Conservation (phyloP, 805 yeast species). For the Kazachstania psychrophila region DNA sequence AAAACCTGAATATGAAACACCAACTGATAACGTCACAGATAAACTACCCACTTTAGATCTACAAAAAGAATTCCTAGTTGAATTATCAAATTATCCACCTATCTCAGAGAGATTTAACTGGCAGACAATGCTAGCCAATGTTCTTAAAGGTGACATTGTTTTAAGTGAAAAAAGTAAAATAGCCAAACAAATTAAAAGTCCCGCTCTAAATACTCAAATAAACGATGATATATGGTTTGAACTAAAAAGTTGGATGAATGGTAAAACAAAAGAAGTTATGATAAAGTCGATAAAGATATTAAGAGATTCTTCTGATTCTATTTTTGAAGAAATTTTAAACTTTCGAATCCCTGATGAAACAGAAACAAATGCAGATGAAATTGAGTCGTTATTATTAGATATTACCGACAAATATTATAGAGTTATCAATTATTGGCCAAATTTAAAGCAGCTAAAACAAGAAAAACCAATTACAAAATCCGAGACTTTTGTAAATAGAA, state of each 20-base stretch:
- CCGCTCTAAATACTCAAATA: slow-evolving; percentile 21
- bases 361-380: slow-evolving; percentile 27
- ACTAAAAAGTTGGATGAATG: slow-evolving; percentile 69
- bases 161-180: slow-evolving; percentile 78
- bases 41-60: slow-evolving; percentile 3
- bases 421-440: slow-evolving; percentile 72
- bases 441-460: slow-evolving; percentile 61
- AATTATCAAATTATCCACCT: slow-evolving; percentile 26
- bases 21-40: not conserved
- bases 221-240: slow-evolving; percentile 69
- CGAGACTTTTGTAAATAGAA: slow-evolving; percentile 51
- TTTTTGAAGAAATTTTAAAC: slow-evolving; percentile 57
- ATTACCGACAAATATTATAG: slow-evolving; percentile 54
- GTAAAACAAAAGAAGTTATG: slow-evolving; percentile 75
- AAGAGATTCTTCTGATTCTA: slow-evolving; percentile 61
- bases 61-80: slow-evolving; percentile 3
- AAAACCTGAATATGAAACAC: not conserved
- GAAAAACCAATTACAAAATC: slow-evolving; percentile 67
- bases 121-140: slow-evolving; percentile 89
- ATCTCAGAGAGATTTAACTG: slow-evolving; percentile 80
- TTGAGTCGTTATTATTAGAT: slow-evolving; percentile 43
- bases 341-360: slow-evolving; percentile 47
- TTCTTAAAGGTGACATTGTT: slow-evolving; percentile 90
- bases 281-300: slow-evolving; percentile 55
- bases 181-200: slow-evolving; percentile 36